Conservation (phyloP, 495 filamentous ascomycete genomes). For the Hypoxylon rickii region DNA sequence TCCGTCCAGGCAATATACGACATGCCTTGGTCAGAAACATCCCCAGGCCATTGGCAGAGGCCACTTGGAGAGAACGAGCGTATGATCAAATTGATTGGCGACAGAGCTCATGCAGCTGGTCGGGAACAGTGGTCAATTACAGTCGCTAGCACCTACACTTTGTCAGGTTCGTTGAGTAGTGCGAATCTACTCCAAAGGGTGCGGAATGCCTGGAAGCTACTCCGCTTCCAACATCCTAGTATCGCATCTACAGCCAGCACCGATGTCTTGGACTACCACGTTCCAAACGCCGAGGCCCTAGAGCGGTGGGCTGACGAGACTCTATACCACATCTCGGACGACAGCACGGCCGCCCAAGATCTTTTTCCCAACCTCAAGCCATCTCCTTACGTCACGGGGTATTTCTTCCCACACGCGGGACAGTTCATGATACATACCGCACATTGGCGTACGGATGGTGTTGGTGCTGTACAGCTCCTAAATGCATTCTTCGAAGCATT, state of each 20-base stretch:
- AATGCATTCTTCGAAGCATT: conserved; percentile 29
- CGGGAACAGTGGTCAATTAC: conserved; percentile 35
- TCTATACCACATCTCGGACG: conserved; percentile 30
- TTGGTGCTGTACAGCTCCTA: conserved; percentile 37
- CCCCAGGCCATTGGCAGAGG: conserved; percentile 18
- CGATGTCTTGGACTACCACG: conserved; percentile 30
- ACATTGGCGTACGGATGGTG: conserved; percentile 45
- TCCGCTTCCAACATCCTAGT: conserved; percentile 43
- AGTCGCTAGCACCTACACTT: conserved; percentile 11
- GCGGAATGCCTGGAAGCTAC: conserved; percentile 34
- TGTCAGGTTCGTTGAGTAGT: conserved; percentile 4
- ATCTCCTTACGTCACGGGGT: conserved; percentile 4
- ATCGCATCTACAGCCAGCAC: conserved; percentile 32
- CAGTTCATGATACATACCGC: conserved; percentile 35
- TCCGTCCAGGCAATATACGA: not conserved
- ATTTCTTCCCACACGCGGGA: conserved; percentile 30
- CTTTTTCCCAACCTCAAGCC: conserved; percentile 7
- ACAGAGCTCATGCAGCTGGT: conserved; percentile 21
- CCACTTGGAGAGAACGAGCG: conserved; percentile 36
- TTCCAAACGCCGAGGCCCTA: conserved; percentile 26
- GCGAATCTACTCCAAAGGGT: conserved; percentile 18
- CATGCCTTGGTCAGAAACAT: conserved; percentile 28
- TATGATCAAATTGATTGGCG: conserved; percentile 38
- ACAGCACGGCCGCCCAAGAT: conserved; percentile 25
- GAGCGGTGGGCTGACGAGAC: conserved; percentile 37